These are phyloP conservation scores for Anthoceros angustus DNA, from an alignment of 225 moss, liverwort and hornwort species.

Conservation along the genomic window DNA sequence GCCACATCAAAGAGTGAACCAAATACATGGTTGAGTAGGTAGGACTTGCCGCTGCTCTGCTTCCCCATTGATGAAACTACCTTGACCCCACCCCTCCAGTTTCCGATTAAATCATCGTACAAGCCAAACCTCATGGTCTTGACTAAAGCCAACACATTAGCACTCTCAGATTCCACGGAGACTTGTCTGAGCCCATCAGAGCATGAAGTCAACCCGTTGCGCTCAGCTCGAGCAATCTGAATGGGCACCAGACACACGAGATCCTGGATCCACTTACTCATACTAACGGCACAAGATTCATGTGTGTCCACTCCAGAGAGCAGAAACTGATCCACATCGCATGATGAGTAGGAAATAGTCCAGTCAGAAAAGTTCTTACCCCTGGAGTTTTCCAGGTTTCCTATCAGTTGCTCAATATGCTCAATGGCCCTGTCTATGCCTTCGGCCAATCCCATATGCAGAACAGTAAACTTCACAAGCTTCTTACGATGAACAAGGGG, in stretches of 20 bases:
- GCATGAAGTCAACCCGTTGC: neutral
- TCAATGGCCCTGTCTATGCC: neutral
- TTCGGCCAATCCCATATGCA: neutral
- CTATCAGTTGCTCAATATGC: neutral
- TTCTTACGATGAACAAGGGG: neutral
- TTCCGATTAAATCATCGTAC: neutral
- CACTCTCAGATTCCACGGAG: neutral
- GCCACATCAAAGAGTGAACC: neutral
- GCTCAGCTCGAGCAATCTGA: neutral
- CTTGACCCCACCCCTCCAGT: neutral
- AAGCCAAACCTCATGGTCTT: neutral
- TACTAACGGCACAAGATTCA: neutral
- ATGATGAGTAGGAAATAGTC: neutral
- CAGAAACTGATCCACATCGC: neutral
- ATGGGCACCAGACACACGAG: neutral
- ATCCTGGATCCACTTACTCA: neutral
- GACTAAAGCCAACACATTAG: neutral
- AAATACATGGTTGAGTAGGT: neutral
- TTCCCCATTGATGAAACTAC: neutral
- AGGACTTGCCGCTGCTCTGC: slow-evolving; percentile 1
- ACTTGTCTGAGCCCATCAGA: neutral
- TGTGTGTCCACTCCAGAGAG: neutral
- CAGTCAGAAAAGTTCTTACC: neutral
- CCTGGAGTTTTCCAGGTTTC: neutral
- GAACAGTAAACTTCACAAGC: neutral